A percentile compares a stretch with the other conserved stretches of the same genome.
Evolutionary conservation across 2,329 filamentous ascomycete genomes (phyloP).

Genomic region (Calycina marina): DNA sequence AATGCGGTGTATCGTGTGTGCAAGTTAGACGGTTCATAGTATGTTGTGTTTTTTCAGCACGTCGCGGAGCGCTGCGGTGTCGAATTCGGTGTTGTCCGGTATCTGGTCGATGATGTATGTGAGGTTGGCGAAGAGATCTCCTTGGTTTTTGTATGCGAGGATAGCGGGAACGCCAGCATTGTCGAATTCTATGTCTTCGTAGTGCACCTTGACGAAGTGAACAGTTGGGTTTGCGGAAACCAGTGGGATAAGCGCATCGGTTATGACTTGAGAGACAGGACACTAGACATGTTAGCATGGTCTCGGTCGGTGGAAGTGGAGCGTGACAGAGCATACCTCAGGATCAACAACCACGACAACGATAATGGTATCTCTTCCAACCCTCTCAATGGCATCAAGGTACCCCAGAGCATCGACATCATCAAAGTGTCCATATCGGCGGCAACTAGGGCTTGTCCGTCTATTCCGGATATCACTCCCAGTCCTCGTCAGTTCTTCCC

Average conservation of each 20-base stretch:
- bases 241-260: slow-evolving; percentile 61
- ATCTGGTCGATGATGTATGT: slow-evolving; percentile 80
- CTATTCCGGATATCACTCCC: slow-evolving; percentile 43
- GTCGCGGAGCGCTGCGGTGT: slow-evolving; percentile 34
- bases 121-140: slow-evolving; percentile 80
- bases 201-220: slow-evolving; percentile 83
- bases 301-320: too few relatives aligned
- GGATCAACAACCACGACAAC: slow-evolving; percentile 90
- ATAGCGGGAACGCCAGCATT: slow-evolving; percentile 75
- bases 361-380: slow-evolving; percentile 64
- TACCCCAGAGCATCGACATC: slow-evolving; percentile 83
- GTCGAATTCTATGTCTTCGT: slow-evolving; percentile 89
- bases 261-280: slow-evolving; percentile 62
- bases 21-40: too few relatives aligned
- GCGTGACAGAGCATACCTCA: slow-evolving; percentile 42
- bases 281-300: slow-evolving; percentile 38
- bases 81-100: slow-evolving; percentile 50
- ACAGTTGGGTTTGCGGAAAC: slow-evolving; percentile 56
- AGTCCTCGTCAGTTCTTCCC: slow-evolving; percentile 60
- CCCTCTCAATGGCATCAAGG: slow-evolving; percentile 91
- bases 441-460: slow-evolving; percentile 61
- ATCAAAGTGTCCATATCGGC: slow-evolving; percentile 66
- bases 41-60: slow-evolving; percentile 39
- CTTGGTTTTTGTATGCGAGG: slow-evolving; percentile 72
- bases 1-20: too few relatives aligned